Conservation (phyloP, 1,284 basidiomycete species). For the Cutaneotrichosporon sp. region DNA sequence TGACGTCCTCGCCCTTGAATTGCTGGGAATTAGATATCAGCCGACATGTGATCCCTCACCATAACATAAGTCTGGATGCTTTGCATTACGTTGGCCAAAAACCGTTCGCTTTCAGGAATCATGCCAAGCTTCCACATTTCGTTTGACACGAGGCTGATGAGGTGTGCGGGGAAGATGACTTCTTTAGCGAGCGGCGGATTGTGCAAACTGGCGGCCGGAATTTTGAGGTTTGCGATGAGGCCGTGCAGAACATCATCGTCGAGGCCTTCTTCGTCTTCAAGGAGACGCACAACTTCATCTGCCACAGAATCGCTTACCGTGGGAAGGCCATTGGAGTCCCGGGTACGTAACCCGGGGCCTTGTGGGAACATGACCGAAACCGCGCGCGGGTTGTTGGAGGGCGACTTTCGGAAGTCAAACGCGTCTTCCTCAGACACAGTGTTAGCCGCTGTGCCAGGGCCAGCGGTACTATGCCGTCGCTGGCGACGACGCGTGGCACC, state of each 20-base stretch:
- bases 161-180: constrained; percentile 98
- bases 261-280: constrained; percentile 84
- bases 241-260: constrained; percentile 94
- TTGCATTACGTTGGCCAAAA: constrained; percentile 99
- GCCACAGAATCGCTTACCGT: constrained; percentile 79
- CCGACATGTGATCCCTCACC: constrained; percentile 59
- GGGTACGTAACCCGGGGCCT: constrained; percentile 57
- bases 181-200: constrained; percentile 94
- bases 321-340: constrained; percentile 64
- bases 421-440: constrained; percentile 11
- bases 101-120: constrained; percentile 93
- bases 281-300: constrained; percentile 89
- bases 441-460: constrained; percentile 17
- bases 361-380: constrained; percentile 83
- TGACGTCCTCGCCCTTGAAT: constrained; percentile 89
- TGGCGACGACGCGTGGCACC: constrained; percentile 51
- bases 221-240: constrained; percentile 85
- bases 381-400: constrained; percentile 73
- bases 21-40: constrained; percentile 31
- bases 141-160: constrained; percentile 94
- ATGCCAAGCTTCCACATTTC: constrained; percentile 99
- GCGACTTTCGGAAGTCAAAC: constrained; percentile 56
- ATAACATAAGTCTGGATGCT: constrained; percentile 96
- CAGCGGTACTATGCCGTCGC: constrained; percentile 46
- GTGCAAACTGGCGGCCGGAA: constrained; percentile 81